Base-by-base conservation (phyloP, 2,329 filamentous ascomycete species). In the Tothia fuscella region DNA sequence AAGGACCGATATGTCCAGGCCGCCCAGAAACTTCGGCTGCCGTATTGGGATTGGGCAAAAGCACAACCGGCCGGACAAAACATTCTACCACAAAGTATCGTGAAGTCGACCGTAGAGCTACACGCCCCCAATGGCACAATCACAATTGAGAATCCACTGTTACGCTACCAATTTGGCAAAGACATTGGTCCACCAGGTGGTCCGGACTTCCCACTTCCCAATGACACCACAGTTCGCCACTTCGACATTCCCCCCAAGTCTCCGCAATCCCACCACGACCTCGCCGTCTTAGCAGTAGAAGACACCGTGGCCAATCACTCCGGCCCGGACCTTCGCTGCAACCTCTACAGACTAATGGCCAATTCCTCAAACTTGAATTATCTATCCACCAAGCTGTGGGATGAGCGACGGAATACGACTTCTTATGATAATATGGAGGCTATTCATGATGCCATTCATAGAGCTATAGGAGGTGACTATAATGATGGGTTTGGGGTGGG, bases 341-440 rank as follows among this genome's bases (percentile, higher is more conserved):
- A 75, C 39, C 65, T 86, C 1, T 74, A 82, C 47, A 75, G 77
- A 6, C 75, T 71, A 44, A 84, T 82, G 53, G 65, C 71, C 34
- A 72, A 82, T 49, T 84, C 78, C 53, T 74, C 74, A 13, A 65
- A 71, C 13, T 83, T 86, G 53, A 78, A 78, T 51, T 86, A 78
- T 52, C 76, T 82, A 53, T 73, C 70, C 65, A n/a, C n/a, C n/a
- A n/a, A n/a, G n/a, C n/a, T n/a, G n/a, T n/a, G n/a, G n/a, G n/a
- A n/a, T n/a, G n/a, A n/a, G n/a, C n/a, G n/a, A n/a, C n/a, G n/a
- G n/a, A n/a, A n/a, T n/a, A n/a, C n/a, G n/a, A n/a, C n/a, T n/a
- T n/a, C n/a, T 9, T 34, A 28, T 6, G 80, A 84, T 6, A 83
- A 33, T 33, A 2, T 43, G 17, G 41, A 43, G n/a, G 29, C 26